Base-by-base conservation (phyloP, 345 rosid genomes). In the Eucalyptus microcorys region DNA sequence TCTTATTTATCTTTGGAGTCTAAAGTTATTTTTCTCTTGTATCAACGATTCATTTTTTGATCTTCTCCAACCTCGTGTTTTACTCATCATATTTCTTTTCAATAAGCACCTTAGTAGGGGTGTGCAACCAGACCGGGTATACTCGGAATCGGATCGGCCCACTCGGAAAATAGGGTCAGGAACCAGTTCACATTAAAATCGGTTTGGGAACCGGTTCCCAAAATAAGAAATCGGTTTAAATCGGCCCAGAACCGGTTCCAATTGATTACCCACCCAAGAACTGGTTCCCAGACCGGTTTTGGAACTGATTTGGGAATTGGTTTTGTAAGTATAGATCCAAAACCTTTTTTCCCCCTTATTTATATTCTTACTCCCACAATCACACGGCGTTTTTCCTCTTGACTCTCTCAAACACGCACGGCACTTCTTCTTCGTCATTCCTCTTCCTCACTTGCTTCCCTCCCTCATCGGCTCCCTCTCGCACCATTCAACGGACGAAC, bases 191-290 rank as follows among this genome's bases (percentile, higher is more conserved):
- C 2, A 1, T 50, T 50, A 22, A 50, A 50, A 50, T 3, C 1
- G 1, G 3, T 50, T 1, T 1, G 4, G 1, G 2, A 50, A 50
- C 1, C 3, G 0, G 55, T 50, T 50, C 22, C 55, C 55, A 50
- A 50, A 50, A 50, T 50, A 17, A 1, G 9, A 50, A 50, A 50
- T 9, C 7, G 1, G 9, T 17, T 50, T 50, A 50, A 50, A 17
- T 50, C 4, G 4, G 55, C 17, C 0, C 0, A 4, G 4, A 50
- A 17, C 4, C 8, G 2, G 0, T 50, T 50, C 22, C 8, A 1
- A 50, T 50, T 50, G 8, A 50, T 50, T 50, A 50, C 22, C 8
- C 1, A 50, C 53, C 3, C 0, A 2, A 1, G 8, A 50, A 16
- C 8, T 0, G 2, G 8, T 1, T 6, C 53, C 4, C 22, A 1